These are phyloP conservation scores for Ziziphus jujuba DNA, from an alignment of 306 rosid species.

Conservation along the genomic window DNA sequence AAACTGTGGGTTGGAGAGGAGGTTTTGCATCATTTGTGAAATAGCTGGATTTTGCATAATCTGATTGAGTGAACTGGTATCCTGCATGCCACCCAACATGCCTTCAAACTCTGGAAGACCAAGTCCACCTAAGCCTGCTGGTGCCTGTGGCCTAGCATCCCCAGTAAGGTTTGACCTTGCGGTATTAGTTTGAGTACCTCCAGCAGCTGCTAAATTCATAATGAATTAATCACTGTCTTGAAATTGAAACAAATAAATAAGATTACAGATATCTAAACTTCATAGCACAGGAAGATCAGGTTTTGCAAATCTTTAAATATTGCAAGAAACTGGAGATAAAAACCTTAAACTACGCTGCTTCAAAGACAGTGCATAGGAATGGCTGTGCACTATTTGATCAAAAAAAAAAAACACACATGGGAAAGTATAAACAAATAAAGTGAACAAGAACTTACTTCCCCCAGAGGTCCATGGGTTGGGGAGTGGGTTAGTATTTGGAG, in stretches of 20 bases:
- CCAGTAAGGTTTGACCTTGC: constrained; percentile 48
- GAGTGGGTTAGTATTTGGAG: constrained; percentile 88
- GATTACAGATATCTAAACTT: neutral
- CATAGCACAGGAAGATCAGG: neutral
- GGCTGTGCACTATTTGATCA: no score
- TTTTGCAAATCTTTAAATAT: neutral
- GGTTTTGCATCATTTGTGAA: constrained; percentile 85
- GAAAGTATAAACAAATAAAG: neutral
- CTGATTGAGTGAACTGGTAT: constrained; percentile 57
- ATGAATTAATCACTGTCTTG: constrained; percentile 5
- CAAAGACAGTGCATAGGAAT: neutral
- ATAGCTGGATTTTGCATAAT: constrained; percentile 82
- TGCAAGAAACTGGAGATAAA: neutral
- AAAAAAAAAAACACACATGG: constrained; percentile 12
- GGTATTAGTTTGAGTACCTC: constrained; percentile 52
- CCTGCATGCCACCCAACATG: constrained; percentile 61
- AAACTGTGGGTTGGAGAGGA: constrained; percentile 73
- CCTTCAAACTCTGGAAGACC: constrained; percentile 67
- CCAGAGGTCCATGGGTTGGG: constrained; percentile 84
- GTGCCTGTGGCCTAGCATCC: constrained; percentile 57
- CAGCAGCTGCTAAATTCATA: constrained; percentile 46
- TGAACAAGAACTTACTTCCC: constrained; percentile 48
- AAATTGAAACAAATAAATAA: neutral
- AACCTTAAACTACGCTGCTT: neutral
- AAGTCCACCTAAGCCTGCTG: constrained; percentile 58